Base-by-base conservation (phyloP, 2,329 filamentous ascomycete genomes). In the Penicillium sp. region DNA sequence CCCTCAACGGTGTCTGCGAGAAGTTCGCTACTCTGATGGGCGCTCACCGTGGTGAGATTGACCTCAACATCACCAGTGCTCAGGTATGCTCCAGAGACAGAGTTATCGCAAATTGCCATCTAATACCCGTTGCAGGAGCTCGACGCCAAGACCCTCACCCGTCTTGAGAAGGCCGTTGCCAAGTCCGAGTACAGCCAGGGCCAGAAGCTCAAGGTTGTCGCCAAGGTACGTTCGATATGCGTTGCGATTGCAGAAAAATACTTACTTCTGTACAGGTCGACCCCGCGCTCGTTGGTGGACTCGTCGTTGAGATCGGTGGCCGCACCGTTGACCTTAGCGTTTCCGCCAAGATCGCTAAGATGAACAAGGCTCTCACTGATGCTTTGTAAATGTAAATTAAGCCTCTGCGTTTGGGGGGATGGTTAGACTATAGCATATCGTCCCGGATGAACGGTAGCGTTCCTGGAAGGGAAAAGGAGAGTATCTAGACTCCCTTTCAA, bases 321-420 rank as follows among this genome's bases (percentile, higher is more conserved):
- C 90, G 93, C 74, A 97, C 93, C 76, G 96, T 99, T 74, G 94
- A 99, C 80, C 89, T 97, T 68, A 94, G 89, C 79, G 92, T 99
- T 72, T 93, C 93, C 47, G 83, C 90, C 76, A 95, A 93, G 85
- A 89, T 99, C 79, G 85, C 90, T 77, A 96, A 92, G 87, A 91
- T 99, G 86, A 99, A 99, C 91, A 99, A 97, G 89, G 88, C 96
- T 76, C 89, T 99, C 75, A 92, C 85, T 68, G 94, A 99, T 81
- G 85, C 89, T 78, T 83, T 99, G 90, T 99, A 96, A 90, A 92
- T 77, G 73, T 67, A 64, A 66, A 64, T 63, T 64, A 62, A 36
- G 52, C 56, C 56, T 55, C 40, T 38, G 56, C 58, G 53, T 64
- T 62, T 55, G 55, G 53, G 60, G 53, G 57, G 50, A 55, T 60